These are phyloP conservation scores for Clarireedia paspali DNA, from an alignment of 2,329 filamentous ascomycete species.

Conservation along the genomic window DNA sequence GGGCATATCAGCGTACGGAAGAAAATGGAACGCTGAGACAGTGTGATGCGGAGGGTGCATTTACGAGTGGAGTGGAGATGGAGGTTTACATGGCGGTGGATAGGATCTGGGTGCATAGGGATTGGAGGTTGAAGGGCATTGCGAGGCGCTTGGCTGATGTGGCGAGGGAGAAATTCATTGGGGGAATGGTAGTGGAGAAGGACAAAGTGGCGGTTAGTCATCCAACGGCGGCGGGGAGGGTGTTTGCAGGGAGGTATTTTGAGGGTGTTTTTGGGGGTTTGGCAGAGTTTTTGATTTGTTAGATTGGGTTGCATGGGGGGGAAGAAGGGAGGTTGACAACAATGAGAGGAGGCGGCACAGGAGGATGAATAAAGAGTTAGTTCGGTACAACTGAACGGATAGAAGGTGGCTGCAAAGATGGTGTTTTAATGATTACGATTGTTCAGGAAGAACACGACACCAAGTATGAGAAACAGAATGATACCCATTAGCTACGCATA, in stretches of 20 bases:
- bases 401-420: not conserved
- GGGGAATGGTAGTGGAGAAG: slow-evolving; percentile 46
- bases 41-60: too few species aligned
- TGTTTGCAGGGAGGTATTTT: slow-evolving; percentile 43
- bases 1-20: too few species aligned
- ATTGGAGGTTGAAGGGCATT: slow-evolving; percentile 48
- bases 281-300: not conserved
- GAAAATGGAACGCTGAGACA: too few species aligned
- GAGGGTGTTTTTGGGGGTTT: not conserved
- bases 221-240: slow-evolving; percentile 53
- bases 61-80: not conserved
- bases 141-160: slow-evolving; percentile 49
- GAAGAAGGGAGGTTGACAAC: not conserved
- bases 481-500: too few species aligned
- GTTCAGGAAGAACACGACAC: too few species aligned
- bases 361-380: not conserved
- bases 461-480: too few species aligned
- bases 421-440: too few species aligned
- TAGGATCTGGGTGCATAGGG: slow-evolving; percentile 55
- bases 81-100: slow-evolving; percentile 36
- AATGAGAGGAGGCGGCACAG: not conserved
- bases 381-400: not conserved
- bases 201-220: slow-evolving; percentile 55
- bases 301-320: not conserved
- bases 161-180: slow-evolving; percentile 45